Evolutionary conservation across 139 green algal genomes (phyloP).

Genomic region (Auxenochlorella pyrenoidosa): DNA sequence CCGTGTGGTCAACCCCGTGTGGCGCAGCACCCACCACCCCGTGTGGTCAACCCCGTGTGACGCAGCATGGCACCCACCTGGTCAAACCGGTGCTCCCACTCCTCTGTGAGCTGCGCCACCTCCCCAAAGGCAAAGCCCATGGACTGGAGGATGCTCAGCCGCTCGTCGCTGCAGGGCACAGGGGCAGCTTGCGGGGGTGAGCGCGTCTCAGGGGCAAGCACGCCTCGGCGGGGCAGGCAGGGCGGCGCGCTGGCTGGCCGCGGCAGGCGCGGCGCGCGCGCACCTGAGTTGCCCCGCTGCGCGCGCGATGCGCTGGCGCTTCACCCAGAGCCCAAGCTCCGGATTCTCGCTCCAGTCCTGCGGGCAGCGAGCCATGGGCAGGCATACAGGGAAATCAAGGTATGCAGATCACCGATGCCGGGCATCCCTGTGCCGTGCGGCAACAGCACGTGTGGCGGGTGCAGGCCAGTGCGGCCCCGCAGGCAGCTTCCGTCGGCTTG

Average conservation of each 20-base stretch:
- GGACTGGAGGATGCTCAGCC: conserved; percentile 48
- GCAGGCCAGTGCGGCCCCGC: not conserved
- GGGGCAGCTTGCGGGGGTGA: not conserved
- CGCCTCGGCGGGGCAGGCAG: not conserved
- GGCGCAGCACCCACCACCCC: too few species aligned
- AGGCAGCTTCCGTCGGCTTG: not conserved
- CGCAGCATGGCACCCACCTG: too few species aligned
- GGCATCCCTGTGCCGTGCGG: too few species aligned
- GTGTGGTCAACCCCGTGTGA: too few species aligned
- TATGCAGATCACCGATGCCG: not conserved
- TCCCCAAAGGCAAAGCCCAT: conserved; percentile 77
- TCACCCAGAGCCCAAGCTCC: conserved; percentile 64
- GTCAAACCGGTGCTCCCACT: conserved; percentile 76
- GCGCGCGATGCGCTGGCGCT: conserved; percentile 51
- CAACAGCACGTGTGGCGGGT: not conserved
- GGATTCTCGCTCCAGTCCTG: conserved; percentile 48
- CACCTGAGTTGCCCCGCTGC: conserved; percentile 48
- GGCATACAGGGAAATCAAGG: not conserved
- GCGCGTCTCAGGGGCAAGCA: not conserved
- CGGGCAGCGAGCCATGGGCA: not conserved
- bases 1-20: too few species aligned
- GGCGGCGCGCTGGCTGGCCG: not conserved
- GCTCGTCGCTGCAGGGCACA: conserved; percentile 45
- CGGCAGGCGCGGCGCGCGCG: not conserved
- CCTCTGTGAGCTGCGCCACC: conserved; percentile 62